phyloP scores from a whole-genome alignment of 148 eudicot genomes.

The Rhododendron ferrugineum region DNA sequence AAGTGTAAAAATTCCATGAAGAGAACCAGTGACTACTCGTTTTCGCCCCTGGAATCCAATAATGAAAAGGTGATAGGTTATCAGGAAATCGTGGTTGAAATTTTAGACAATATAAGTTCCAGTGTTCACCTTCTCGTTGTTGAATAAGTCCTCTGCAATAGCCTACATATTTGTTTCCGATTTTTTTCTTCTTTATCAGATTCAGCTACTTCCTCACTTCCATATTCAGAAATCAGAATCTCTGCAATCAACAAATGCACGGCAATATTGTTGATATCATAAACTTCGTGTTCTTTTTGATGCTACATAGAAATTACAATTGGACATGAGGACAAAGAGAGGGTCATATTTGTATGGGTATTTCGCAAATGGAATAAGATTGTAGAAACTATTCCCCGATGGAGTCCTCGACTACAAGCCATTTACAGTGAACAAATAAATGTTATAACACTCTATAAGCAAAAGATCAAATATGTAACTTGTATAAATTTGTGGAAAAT shows the following conservation, averaged over 20 bases:
- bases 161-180: slow-evolving; percentile 86
- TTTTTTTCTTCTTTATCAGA: slow-evolving; percentile 77
- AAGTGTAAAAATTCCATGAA: slow-evolving; percentile 46
- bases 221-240: slow-evolving; percentile 69
- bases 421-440: slow-evolving; percentile 2
- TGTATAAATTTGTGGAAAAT: not conserved
- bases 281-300: not conserved
- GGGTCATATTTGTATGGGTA: slow-evolving; percentile 62
- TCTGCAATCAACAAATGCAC: slow-evolving; percentile 29
- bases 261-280: not conserved
- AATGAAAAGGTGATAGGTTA: not conserved
- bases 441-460: not conserved
- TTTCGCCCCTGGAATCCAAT: slow-evolving; percentile 40
- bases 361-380: slow-evolving; percentile 74
- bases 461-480: not conserved
- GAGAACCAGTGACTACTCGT: slow-evolving; percentile 55
- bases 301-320: not conserved
- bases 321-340: slow-evolving; percentile 3
- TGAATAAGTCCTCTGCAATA: slow-evolving; percentile 85
- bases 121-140: slow-evolving; percentile 54
- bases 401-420: slow-evolving; percentile 42
- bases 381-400: slow-evolving; percentile 78
- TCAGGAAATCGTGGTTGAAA: not conserved
- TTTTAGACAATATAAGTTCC: not conserved
- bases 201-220: slow-evolving; percentile 55